Percentiles rank a stretch among this genome's conserved stretches.
Evolutionary conservation across 2,329 filamentous ascomycete genomes (phyloP).

Genomic region (Ophiostoma quercus): DNA sequence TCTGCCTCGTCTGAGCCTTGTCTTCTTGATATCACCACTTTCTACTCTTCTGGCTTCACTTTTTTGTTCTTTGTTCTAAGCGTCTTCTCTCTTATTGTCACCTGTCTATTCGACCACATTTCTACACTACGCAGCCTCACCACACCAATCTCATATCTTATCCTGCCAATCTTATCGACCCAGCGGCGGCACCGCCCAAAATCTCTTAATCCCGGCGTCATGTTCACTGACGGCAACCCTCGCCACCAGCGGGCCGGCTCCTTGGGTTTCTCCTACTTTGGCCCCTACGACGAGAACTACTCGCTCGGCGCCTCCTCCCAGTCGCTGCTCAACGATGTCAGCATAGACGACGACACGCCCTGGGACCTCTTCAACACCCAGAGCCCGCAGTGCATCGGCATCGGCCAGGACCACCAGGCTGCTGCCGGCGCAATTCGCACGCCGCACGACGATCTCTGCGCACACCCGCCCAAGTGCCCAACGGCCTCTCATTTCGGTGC

Average conservation of each 20-base stretch:
- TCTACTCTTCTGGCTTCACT: neutral
- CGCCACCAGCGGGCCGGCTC: slow-evolving; percentile 23
- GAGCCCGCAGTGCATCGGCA: slow-evolving; percentile 24
- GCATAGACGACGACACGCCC: slow-evolving; percentile 20
- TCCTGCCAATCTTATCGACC: neutral
- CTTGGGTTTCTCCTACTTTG: slow-evolving; percentile 22
- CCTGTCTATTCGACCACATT: neutral
- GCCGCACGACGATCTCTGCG: slow-evolving; percentile 28
- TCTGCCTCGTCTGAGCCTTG: neutral
- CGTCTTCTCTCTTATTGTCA: neutral
- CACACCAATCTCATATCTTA: neutral
- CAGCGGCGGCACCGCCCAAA: neutral
- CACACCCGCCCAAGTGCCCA: slow-evolving; percentile 25
- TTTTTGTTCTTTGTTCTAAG: neutral
- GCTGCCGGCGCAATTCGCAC: slow-evolving; percentile 23
- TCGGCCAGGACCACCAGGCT: slow-evolving; percentile 22
- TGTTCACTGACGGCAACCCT: slow-evolving; percentile 21
- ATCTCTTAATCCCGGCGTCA: slow-evolving; percentile 1
- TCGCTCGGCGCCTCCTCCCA: slow-evolving; percentile 17
- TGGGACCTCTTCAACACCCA: slow-evolving; percentile 27
- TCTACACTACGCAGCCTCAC: slow-evolving; percentile 12
- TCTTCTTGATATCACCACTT: neutral
- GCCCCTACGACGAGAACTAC: slow-evolving; percentile 21
- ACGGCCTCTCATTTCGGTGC: slow-evolving; percentile 18
- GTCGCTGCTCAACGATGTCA: slow-evolving; percentile 17